Base-by-base conservation (phyloP, 2,329 filamentous ascomycete genomes). In the Colletotrichum coccodes region DNA sequence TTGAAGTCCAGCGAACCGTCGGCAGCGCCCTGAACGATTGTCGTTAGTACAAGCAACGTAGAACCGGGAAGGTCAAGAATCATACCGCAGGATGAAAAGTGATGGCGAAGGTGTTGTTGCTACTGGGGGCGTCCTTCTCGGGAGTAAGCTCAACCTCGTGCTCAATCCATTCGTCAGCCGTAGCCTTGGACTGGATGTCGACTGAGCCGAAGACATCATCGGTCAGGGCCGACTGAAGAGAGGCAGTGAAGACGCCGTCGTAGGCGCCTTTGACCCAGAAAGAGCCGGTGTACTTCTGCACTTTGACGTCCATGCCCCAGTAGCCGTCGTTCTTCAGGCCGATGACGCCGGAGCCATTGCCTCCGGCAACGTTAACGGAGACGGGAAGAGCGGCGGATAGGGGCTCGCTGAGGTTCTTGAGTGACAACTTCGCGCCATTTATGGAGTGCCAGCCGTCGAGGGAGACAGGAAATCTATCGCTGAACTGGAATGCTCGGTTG, bases 401-500 rank as follows among this genome's bases (percentile, higher is more conserved):
- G 0, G 88, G 86, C 2, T 76, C 77, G 6, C 79, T 72, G 26
- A 81, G 80, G 62, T 83, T 79, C 71, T 86, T 81, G 40, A 90
- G 77, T 40, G 84, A 79, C 32, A 89, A 76, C 14, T 73, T 74
- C 11, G 84, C 82, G 32, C 77, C 79, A 58, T 83, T 82, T 56
- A 86, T 70, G 1, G 83, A 71, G 18, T 76, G 77, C 84, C 85
- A 88, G 18, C 78, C 82, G n/a, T 79, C 77, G 3, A 88, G 78
- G 4, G 80, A 81, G 44, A 80, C 77, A 4, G 82, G 82, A 68
- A 77, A 84, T 18, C 74, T 72, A 23, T 79, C 77, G 68, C 80
- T 84, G 61, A 80, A 81, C 77, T 94, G 91, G 74, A 94, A 93
- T 12, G 90, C 91, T 56, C 90, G 86, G 78, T 94, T 94, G 59